A percentile compares a stretch with the other conserved stretches of the same genome.
phyloP scores from a whole-genome alignment of 305 asterid genomes.

The Plantago rigida region DNA sequence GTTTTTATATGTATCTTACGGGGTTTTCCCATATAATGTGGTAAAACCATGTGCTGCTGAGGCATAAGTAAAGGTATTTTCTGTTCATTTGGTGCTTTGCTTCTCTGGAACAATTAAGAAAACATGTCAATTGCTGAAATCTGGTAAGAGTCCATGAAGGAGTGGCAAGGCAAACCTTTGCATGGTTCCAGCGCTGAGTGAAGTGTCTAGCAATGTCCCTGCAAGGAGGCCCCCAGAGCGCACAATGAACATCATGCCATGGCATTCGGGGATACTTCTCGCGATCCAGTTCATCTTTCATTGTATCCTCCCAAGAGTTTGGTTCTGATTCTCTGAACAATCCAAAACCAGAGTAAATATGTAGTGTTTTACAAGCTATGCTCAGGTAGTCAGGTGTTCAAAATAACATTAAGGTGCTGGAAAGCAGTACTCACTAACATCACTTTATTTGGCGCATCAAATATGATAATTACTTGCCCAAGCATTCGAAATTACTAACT shows the following conservation, averaged over 20 bases:
- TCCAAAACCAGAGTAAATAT: slow-evolving; percentile 2
- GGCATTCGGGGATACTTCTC: slow-evolving; percentile 92
- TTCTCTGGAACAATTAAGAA: slow-evolving; percentile 50
- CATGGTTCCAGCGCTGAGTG: slow-evolving; percentile 98
- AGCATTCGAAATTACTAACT: too few species aligned
- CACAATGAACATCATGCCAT: slow-evolving; percentile 98
- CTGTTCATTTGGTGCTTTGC: slow-evolving; percentile 79
- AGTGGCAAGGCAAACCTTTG: slow-evolving; percentile 38
- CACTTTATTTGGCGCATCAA: neutral
- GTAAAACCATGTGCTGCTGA: slow-evolving; percentile 95
- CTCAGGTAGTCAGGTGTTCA: neutral
- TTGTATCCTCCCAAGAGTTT: slow-evolving; percentile 80
- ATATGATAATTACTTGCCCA: neutral
- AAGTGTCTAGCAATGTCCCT: slow-evolving; percentile 93
- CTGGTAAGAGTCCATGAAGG: slow-evolving; percentile 15
- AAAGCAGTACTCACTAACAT: neutral
- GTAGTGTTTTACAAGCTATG: slow-evolving; percentile 5
- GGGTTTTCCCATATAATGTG: slow-evolving; percentile 90
- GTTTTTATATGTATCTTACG: slow-evolving; percentile 37
- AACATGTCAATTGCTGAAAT: slow-evolving; percentile 30
- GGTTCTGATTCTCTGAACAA: slow-evolving; percentile 74
- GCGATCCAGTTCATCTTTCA: slow-evolving; percentile 73
- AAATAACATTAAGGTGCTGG: neutral
- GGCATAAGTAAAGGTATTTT: slow-evolving; percentile 87
- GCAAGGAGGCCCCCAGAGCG: slow-evolving; percentile 95